These are phyloP conservation scores for Angophora floribunda DNA, from an alignment of 345 rosid species.

Conservation along the genomic window DNA sequence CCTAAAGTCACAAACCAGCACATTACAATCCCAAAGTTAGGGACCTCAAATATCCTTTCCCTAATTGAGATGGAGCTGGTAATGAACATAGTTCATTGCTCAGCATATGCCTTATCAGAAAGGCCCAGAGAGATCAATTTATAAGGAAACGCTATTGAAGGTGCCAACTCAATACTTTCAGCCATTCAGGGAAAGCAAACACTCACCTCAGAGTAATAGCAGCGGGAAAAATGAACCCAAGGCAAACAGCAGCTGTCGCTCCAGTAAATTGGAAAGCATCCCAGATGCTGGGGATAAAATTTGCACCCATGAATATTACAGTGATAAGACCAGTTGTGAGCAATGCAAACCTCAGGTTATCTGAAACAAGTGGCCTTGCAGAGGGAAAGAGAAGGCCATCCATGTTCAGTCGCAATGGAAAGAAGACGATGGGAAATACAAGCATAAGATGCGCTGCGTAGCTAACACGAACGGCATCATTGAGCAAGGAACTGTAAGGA, in stretches of 20 bases:
- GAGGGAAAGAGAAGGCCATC: constrained; percentile 83
- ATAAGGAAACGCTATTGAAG: not conserved
- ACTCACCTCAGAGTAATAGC: constrained; percentile 71
- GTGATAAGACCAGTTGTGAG: constrained; percentile 52
- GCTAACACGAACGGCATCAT: constrained; percentile 79
- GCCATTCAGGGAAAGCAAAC: not conserved
- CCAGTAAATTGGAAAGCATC: constrained; percentile 96
- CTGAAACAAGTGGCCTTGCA: constrained; percentile 41
- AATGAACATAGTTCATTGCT: not conserved
- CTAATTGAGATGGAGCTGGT: not conserved
- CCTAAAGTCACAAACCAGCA: not conserved
- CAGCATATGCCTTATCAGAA: not conserved
- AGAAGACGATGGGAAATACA: constrained; percentile 85
- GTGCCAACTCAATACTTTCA: not conserved
- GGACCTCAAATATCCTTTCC: not conserved
- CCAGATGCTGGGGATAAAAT: constrained; percentile 95
- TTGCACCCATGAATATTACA: constrained; percentile 68
- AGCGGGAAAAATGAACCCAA: constrained; percentile 93
- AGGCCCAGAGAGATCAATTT: not conserved
- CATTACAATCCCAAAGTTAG: not conserved
- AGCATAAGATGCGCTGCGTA: constrained; percentile 89
- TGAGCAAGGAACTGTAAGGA: constrained; percentile 59
- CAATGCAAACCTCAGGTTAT: constrained; percentile 56
- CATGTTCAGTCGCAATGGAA: constrained; percentile 67
- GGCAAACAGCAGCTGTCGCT: constrained; percentile 89